phyloP scores from a whole-genome alignment of 2,329 filamentous ascomycete genomes.

The Pyrenophora tritici-repentis region DNA sequence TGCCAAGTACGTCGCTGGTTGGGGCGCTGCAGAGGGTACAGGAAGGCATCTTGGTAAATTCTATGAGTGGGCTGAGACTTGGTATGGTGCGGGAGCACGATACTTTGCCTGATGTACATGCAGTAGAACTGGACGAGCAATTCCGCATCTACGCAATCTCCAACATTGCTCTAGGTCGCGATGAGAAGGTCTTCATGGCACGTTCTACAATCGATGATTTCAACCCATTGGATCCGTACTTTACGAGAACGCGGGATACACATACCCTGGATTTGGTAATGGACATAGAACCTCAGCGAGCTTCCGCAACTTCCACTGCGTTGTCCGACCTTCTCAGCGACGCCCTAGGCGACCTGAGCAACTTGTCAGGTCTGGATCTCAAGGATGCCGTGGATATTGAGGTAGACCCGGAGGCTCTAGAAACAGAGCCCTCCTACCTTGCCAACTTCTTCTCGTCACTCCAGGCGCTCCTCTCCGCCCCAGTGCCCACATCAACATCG shows the following conservation, averaged over 20 bases:
- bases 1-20: constrained; percentile 55
- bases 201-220: constrained; percentile 70
- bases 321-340: constrained; percentile 32
- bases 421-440: constrained; percentile 38
- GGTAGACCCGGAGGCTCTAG: constrained; percentile 30
- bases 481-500: constrained; percentile 23
- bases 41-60: constrained; percentile 65
- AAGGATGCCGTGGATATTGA: constrained; percentile 30
- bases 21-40: constrained; percentile 61
- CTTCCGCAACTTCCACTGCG: constrained; percentile 18
- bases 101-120: constrained; percentile 43
- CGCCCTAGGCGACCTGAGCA: constrained; percentile 28
- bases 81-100: constrained; percentile 69
- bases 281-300: constrained; percentile 51
- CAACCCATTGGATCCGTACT: constrained; percentile 80
- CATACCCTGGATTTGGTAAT: constrained; percentile 76
- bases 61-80: constrained; percentile 64
- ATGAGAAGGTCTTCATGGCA: constrained; percentile 83
- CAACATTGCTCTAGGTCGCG: constrained; percentile 78
- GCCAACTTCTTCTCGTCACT: constrained; percentile 44
- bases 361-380: constrained; percentile 31
- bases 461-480: constrained; percentile 40
- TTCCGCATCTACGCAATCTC: constrained; percentile 82
- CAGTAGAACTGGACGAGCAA: constrained; percentile 42
- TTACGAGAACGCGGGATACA: constrained; percentile 75